Base-by-base conservation (phyloP, 1,284 basidiomycete species). In the Sanghuangporus sanghuang region DNA sequence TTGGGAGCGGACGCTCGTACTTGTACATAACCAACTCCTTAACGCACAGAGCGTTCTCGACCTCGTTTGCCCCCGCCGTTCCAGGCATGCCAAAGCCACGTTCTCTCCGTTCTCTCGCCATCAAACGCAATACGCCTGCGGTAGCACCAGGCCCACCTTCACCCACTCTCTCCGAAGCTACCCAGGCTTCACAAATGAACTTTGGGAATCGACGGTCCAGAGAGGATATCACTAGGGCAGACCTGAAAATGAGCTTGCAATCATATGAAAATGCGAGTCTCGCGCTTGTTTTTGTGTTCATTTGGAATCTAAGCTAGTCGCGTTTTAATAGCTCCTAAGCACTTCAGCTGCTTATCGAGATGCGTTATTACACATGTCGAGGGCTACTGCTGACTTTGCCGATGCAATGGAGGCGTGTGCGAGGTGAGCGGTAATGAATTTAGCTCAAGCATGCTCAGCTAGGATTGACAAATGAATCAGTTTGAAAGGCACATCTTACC, bases 341-440 rank as follows among this genome's bases (percentile, higher is more conserved):
- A 84, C 87, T 53, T 92, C 91, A 67, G 89, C 93, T 58, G 84
- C 83, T 61, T 98, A 96, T 78, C 92, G 95, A 56, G 80, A 87
- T 42, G 90, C 93, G 35, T 82, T 98, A 68, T 76, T 95, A 62
- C 83, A 86, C 55, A 89, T 98, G 84, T 92, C 93, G 14, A 85
- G 85, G 66, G 93, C 90, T 9, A 94, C 93, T 4, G 92, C 93
- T 48, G 83, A 85, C 2, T 92, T 98, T 68, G 96, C 95, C 27
- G 86, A 91, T 72, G 90, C 93, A 18, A 84, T 96, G 83, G 87
- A 92, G 74, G 81, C 81, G 55, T 95, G 93, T 68, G 86, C 95
- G 59, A 83, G 86, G 90, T 93, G 70, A 65, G 87, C 42, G 21
- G 53, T 16, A 57, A 49, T 16, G 42, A 8, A n/a, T 6, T 38